Evolutionary conservation across 371 early-diverging fungal species (phyloP).

Genomic region (Mortierella sp.): DNA sequence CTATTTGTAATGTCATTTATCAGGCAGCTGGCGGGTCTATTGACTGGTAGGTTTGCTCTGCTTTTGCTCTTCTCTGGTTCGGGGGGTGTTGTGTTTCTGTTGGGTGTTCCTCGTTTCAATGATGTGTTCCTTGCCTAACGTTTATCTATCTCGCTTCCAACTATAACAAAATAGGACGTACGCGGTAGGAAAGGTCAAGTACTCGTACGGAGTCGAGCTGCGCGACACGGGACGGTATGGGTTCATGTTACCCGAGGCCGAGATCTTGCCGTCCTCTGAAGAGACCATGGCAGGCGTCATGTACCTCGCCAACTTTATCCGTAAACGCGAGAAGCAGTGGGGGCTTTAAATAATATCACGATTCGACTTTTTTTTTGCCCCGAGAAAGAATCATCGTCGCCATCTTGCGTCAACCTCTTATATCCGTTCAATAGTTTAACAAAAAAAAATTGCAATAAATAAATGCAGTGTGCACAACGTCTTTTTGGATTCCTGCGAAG

Average conservation of each 20-base stretch:
- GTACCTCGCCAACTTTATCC: slow-evolving; percentile 58
- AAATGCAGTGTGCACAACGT: not conserved
- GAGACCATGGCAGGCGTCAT: slow-evolving; percentile 63
- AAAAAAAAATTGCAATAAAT: not conserved
- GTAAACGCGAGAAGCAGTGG: slow-evolving; percentile 58
- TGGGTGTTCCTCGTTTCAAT: too few relatives aligned
- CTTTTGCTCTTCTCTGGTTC: not conserved
- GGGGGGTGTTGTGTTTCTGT: not conserved
- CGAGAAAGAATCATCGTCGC: not conserved
- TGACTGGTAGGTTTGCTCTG: slow-evolving; percentile 45
- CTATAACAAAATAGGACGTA: slow-evolving; percentile 48
- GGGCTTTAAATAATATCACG: not conserved
- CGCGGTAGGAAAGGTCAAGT: slow-evolving; percentile 62
- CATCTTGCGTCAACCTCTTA: not conserved
- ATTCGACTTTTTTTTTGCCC: too few relatives aligned
- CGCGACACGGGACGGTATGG: slow-evolving; percentile 66
- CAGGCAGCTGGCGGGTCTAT: slow-evolving; percentile 61
- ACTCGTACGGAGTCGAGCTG: slow-evolving; percentile 70
- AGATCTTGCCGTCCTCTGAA: slow-evolving; percentile 66
- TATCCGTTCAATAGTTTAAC: not conserved
- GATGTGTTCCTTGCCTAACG: not conserved
- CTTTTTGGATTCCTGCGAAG: not conserved
- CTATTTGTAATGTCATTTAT: slow-evolving; percentile 69
- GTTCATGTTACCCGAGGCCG: slow-evolving; percentile 63
- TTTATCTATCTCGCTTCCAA: too few relatives aligned